Base-by-base conservation (phyloP, 2,329 filamentous ascomycete genomes). In the Aureobasidium pullulans region DNA sequence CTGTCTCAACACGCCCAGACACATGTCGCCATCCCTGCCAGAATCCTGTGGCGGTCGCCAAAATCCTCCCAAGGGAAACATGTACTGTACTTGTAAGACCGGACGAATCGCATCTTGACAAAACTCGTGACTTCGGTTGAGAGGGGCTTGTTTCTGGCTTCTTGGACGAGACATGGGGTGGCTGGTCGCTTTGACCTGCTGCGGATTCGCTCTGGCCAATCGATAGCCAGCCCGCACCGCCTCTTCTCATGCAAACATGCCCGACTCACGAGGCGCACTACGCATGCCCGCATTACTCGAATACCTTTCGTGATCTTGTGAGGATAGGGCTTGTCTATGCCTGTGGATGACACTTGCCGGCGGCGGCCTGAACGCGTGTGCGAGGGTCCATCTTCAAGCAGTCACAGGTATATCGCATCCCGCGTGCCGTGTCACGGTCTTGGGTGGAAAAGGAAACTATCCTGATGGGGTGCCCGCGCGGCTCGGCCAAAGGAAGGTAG, bases 131-230 rank as follows among this genome's bases (percentile, higher is more conserved):
- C 34, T 36, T 48, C 44, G 54, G 44, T 48, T 48, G 23, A 39
- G 23, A 39, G n/a, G 49, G 28, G 15, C 39, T 56, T 44, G 29
- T 44, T 44, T 31, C 6, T 32, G 3, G 28, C 15, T 29, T 47
- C 11, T n/a, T 4, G 10, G 16, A 23, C 23, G 23, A 44, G 15
- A 29, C 43, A 53, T 32, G 29, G 40, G 44, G 34, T 57, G 54
- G 54, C 44, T 57, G 44, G 54, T 57, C 54, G 54, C 28, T 57
- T 48, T 57, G 53, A 57, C 53, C 31, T 57, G 42, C 53, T 48
- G 54, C 54, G 42, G 42, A 39, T 23, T 29, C 23, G 23, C 43
- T 46, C 29, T 11, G 34, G 13, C 54, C 54, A 57, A 57, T 57
- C 43, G 7, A n/a, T 19, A 8, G 15, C 43, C 43, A 31, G 34